Base-by-base conservation (phyloP, 2,329 filamentous ascomycete genomes). In the Chalara sp. region DNA sequence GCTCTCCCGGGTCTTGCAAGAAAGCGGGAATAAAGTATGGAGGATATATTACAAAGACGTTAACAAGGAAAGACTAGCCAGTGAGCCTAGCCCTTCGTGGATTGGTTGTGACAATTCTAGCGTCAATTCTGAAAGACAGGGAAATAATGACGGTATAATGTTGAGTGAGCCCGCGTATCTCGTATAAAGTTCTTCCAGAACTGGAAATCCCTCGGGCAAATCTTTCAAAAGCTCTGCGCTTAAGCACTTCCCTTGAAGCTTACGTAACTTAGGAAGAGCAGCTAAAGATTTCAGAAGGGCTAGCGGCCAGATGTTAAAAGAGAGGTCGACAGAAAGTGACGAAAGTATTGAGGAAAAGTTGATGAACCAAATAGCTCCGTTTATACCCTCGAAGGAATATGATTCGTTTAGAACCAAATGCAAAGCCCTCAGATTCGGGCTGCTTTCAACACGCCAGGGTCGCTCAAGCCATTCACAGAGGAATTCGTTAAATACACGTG, bases 71-170 rank as follows among this genome's bases (percentile, higher is more conserved):
- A 46, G 44, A 46, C 13, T 30, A 10, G 44, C 44, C 6, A 46
- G 44, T 5, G 6, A 7, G 13, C 44, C 44, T 30, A 46, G 13
- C 13, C 44, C 28, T 46, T 46, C 28, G 44, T 30, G 6, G 13
- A 46, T 46, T 46, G 44, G 44, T 46, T 46, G 6, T 46, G 44
- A 46, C 13, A 46, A 46, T 46, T 46, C 44, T 46, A 46, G 44
- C 13, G 6, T 46, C 32, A 46, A 30, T 46, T 5, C 44, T 13
- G 44, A 46, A 46, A 46, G 44, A 46, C 13, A 10, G 44, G 44
- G 44, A 13, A 32, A 46, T 12, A 46, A 13, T 46, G 28, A 46
- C 44, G 44, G 44, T 46, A 46, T 6, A 7, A 46, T 13, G 8
- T 6, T 5, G 6, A 46, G 12, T 7, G 44, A 30, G 5, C 44